These are phyloP conservation scores for Pezicula rhizophila DNA, from an alignment of 2,329 filamentous ascomycete genomes.

Conservation along the genomic window DNA sequence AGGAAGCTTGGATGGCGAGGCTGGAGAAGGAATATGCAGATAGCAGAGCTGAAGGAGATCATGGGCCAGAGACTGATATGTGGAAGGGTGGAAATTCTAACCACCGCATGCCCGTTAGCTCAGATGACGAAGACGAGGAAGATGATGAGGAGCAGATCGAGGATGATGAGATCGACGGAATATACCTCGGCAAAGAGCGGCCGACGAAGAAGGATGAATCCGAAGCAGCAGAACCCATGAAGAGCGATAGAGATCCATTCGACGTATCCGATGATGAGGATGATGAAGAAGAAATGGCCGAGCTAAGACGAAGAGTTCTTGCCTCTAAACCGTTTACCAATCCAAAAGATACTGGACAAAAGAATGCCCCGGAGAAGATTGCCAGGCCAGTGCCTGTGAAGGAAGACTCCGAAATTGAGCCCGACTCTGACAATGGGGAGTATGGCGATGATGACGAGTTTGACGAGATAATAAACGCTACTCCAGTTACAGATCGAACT, in stretches of 20 bases:
- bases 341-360: conserved; percentile 39
- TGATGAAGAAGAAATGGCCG: conserved; percentile 83
- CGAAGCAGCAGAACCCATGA: conserved; percentile 36
- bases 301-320: conserved; percentile 82
- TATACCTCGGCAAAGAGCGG: conserved; percentile 54
- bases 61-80: conserved; percentile 60
- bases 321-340: conserved; percentile 84
- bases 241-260: conserved; percentile 58
- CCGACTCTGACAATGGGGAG: conserved; percentile 61
- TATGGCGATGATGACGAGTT: conserved; percentile 63
- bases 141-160: conserved; percentile 39
- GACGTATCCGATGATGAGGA: conserved; percentile 74
- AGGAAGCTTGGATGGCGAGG: conserved; percentile 83
- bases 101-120: conserved; percentile 46
- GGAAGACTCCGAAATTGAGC: conserved; percentile 61
- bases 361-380: conserved; percentile 56
- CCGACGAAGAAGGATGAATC: conserved; percentile 30
- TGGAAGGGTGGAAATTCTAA: conserved; percentile 94
- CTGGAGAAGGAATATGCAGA: conserved; percentile 86
- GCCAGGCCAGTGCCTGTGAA: conserved; percentile 47
- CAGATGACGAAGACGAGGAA: conserved; percentile 45
- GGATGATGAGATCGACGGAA: conserved; percentile 46
- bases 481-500: conserved; percentile 79
- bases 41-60: conserved; percentile 60
- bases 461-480: conserved; percentile 88